Evolutionary conservation across 1,284 basidiomycete species (phyloP).

Genomic region (Chalciporus sp.): DNA sequence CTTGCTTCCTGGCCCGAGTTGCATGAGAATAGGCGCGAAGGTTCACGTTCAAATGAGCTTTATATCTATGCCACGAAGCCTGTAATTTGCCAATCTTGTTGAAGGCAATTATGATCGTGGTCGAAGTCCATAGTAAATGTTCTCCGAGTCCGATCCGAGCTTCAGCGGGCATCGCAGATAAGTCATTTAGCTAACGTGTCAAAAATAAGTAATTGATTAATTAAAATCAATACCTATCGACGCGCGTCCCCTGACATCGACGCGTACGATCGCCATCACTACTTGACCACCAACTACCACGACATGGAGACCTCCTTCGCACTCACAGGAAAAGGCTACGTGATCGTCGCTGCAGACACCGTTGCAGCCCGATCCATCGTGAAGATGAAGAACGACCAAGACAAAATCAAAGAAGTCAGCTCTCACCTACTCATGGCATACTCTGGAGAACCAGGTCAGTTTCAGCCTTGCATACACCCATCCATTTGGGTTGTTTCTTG

Average conservation of each 20-base stretch:
- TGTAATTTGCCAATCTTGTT: no score
- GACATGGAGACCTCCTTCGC: constrained; percentile 80
- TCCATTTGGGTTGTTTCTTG: background rate
- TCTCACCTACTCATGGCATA: constrained; percentile 95
- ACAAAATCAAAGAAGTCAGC: constrained; percentile 94
- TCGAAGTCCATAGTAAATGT: no score
- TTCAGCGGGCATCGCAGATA: no score
- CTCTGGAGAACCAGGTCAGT: constrained; percentile 88
- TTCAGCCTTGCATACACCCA: background rate
- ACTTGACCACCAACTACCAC: constrained; percentile 16
- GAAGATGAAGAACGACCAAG: constrained; percentile 97
- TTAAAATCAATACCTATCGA: constrained; percentile 8
- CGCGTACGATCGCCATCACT: constrained; percentile 20
- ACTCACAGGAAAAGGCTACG: constrained; percentile 86
- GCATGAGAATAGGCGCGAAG: background rate
- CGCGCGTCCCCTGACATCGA: constrained; percentile 31
- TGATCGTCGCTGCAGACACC: constrained; percentile 90
- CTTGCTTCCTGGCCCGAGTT: background rate
- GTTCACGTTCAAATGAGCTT: background rate
- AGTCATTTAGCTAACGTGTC: background rate
- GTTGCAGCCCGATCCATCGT: constrained; percentile 90
- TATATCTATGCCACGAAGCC: no score
- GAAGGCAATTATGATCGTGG: no score
- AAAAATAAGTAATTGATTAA: constrained; percentile 23
- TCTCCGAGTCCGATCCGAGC: no score